Conservation (phyloP, 2,329 filamentous ascomycete genomes). For the Lachnellula hyalina region DNA sequence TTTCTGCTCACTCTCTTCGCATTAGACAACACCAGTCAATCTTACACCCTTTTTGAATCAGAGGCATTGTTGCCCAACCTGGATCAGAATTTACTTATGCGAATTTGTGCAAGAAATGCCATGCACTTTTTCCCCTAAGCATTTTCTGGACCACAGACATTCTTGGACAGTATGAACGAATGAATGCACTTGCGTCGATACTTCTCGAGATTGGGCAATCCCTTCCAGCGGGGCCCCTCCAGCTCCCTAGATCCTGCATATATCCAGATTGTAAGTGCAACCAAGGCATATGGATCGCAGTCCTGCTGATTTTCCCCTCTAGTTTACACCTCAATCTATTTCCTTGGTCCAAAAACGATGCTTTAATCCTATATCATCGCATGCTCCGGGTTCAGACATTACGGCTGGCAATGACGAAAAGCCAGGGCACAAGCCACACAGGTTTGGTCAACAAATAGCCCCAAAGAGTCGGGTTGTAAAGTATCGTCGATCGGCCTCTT, state of each 20-base stretch:
- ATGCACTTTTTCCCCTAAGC: neutral
- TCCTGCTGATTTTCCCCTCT: neutral
- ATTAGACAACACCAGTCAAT: no score
- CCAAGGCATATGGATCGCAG: no score
- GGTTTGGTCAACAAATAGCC: no score
- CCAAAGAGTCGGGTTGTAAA: no score
- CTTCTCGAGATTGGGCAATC: slow-evolving; percentile 24
- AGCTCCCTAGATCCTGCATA: neutral
- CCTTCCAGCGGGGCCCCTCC: slow-evolving; percentile 10
- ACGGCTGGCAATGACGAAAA: neutral
- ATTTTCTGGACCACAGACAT: neutral
- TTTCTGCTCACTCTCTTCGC: no score
- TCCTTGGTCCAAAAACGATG: neutral
- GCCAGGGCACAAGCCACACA: neutral
- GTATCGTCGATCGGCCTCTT: no score
- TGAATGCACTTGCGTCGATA: slow-evolving; percentile 31
- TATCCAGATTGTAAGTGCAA: no score
- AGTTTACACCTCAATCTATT: neutral
- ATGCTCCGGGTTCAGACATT: neutral
- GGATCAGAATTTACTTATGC: neutral
- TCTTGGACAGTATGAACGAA: slow-evolving; percentile 29
- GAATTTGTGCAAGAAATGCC: neutral
- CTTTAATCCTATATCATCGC: neutral
- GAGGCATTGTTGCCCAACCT: no score
- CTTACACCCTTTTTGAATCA: no score